These are phyloP conservation scores for Themeda triandra DNA, from an alignment of 176 grass and related monocot genomes.

Conservation along the genomic window DNA sequence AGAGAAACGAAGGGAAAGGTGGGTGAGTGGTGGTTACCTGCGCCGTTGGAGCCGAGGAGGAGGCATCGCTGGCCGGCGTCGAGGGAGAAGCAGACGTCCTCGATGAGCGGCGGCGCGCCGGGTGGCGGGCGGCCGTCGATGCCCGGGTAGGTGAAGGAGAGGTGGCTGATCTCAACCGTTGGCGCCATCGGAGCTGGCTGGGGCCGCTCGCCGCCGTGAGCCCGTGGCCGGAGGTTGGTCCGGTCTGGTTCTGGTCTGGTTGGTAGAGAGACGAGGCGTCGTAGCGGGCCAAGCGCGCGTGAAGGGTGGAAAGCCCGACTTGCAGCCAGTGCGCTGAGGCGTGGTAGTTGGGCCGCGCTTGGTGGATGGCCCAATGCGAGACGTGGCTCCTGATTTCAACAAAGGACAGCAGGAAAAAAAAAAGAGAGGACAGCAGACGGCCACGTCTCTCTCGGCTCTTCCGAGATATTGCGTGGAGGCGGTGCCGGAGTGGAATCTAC, in stretches of 20 bases:
- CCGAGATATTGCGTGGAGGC: too few species aligned
- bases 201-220: constrained; percentile 9
- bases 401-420: too few species aligned
- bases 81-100: constrained; percentile 74
- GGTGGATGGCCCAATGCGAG: constrained; percentile 17
- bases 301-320: not conserved
- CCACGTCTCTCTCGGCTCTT: constrained; percentile 5
- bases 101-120: constrained; percentile 75
- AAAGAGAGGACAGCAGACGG: not conserved
- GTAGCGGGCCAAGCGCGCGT: constrained; percentile 12
- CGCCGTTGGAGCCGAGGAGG: constrained; percentile 90
- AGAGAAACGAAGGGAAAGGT: not conserved
- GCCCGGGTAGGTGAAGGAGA: constrained; percentile 89
- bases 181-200: constrained; percentile 16
- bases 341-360: constrained; percentile 27
- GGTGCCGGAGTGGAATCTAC: too few species aligned
- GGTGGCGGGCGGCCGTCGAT: constrained; percentile 85
- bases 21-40: constrained; percentile 26
- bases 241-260: too few species aligned
- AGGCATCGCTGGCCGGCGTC: constrained; percentile 69
- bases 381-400: not conserved
- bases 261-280: not conserved
- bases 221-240: constrained; percentile 13
- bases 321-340: not conserved
- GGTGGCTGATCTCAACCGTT: constrained; percentile 69